phyloP scores from a whole-genome alignment of 2,329 filamentous ascomycete species.

The Aphanoascus verrucosus region DNA sequence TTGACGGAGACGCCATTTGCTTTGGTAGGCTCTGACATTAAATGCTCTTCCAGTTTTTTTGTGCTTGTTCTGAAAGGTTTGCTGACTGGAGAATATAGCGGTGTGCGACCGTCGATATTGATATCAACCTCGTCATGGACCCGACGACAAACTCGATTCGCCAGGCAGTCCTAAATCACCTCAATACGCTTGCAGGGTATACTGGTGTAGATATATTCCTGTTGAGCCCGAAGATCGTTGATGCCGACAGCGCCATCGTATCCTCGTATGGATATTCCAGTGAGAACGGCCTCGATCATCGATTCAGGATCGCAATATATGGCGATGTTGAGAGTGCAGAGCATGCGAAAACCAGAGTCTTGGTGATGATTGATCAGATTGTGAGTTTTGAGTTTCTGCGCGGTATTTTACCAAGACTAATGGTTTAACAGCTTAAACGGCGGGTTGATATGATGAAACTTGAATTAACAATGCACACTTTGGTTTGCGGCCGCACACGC shows the following conservation, averaged over 20 bases:
- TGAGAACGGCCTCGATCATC: slow-evolving; percentile 72
- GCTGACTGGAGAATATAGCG: slow-evolving; percentile 46
- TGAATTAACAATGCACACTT: slow-evolving; percentile 77
- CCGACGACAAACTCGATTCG: slow-evolving; percentile 57
- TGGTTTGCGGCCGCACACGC: slow-evolving; percentile 83
- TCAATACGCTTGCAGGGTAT: slow-evolving; percentile 76
- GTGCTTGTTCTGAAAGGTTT: slow-evolving; percentile 16
- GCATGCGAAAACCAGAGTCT: slow-evolving; percentile 87
- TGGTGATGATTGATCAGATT: slow-evolving; percentile 95
- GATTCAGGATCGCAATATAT: slow-evolving; percentile 87
- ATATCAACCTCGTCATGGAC: slow-evolving; percentile 81
- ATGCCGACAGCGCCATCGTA: slow-evolving; percentile 62
- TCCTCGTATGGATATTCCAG: slow-evolving; percentile 67
- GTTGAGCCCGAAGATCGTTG: slow-evolving; percentile 74
- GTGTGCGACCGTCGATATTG: slow-evolving; percentile 86
- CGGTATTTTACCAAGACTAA: slow-evolving; percentile 9
- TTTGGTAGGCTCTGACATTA: slow-evolving; percentile 53
- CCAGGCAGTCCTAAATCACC: slow-evolving; percentile 65
- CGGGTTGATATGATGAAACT: slow-evolving; percentile 68
- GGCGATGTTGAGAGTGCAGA: slow-evolving; percentile 91
- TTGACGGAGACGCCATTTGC: slow-evolving; percentile 86
- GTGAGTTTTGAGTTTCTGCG: slow-evolving; percentile 40
- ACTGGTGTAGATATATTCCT: slow-evolving; percentile 96
- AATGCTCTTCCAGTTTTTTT: slow-evolving; percentile 1
- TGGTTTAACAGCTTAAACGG: slow-evolving; percentile 39